phyloP scores from a whole-genome alignment of 139 green algal genomes.

The Protoeuglena noctilucae region DNA sequence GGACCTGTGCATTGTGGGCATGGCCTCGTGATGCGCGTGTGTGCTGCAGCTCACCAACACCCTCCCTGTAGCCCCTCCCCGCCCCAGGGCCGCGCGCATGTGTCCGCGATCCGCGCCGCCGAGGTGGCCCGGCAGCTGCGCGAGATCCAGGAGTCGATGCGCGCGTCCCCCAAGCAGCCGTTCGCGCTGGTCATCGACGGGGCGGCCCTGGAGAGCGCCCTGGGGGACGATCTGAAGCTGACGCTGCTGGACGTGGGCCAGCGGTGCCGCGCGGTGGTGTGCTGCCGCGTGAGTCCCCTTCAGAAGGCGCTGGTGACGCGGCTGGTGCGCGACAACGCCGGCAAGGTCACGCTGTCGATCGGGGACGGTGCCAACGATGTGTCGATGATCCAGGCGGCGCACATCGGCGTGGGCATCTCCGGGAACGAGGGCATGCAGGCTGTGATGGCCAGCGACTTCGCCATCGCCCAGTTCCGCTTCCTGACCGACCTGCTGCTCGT shows the following conservation, averaged over 20 bases:
- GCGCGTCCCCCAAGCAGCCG: slow-evolving; percentile 13
- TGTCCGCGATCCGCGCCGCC: no score
- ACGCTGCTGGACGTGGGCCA: slow-evolving; percentile 21
- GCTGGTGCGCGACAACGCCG: slow-evolving; percentile 25
- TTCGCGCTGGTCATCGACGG: slow-evolving; percentile 6
- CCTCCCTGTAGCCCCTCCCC: no score
- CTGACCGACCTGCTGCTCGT: slow-evolving; percentile 14
- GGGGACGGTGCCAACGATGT: slow-evolving; percentile 33
- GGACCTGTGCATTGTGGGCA: no score
- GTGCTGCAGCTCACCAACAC: no score
- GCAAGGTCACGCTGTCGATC: slow-evolving; percentile 16
- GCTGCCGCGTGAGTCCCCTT: slow-evolving; percentile 50
- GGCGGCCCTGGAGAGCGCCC: slow-evolving; percentile 26
- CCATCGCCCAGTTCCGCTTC: slow-evolving; percentile 30
- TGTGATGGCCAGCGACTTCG: slow-evolving; percentile 23
- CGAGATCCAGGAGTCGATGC: slow-evolving; percentile 1
- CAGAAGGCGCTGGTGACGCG: slow-evolving; percentile 55
- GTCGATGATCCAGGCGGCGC: slow-evolving; percentile 30
- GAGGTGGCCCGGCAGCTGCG: slow-evolving; percentile 8
- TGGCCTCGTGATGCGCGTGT: no score
- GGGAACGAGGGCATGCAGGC: slow-evolving; percentile 28
- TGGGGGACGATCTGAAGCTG: slow-evolving; percentile 10
- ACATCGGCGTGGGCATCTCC: slow-evolving; percentile 30
- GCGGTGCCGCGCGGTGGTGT: slow-evolving; percentile 41
- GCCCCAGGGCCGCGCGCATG: no score